A percentile compares a stretch with the other conserved stretches of the same genome.
These are phyloP conservation scores for Amaranthus cruentus DNA, from an alignment of 148 eudicot genomes.

Conservation along the genomic window DNA sequence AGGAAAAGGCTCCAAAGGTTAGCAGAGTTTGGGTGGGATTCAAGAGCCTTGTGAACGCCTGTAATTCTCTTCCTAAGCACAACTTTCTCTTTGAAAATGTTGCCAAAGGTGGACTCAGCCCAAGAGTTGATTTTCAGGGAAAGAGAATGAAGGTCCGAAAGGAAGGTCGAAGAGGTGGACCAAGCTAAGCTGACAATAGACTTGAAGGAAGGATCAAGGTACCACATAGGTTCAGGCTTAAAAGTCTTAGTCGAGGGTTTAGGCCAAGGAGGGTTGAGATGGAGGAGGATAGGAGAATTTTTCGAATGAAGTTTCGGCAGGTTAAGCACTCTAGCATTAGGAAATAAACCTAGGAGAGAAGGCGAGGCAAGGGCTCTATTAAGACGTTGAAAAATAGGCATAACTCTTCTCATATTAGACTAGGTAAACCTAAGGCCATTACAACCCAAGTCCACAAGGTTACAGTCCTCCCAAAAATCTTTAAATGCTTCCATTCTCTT, in stretches of 20 bases:
- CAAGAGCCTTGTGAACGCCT: neutral
- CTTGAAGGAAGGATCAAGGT: neutral
- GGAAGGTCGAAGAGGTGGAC: no score
- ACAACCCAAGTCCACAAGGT: neutral
- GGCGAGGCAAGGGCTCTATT: neutral
- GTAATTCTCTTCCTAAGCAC: neutral
- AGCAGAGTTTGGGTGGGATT: neutral
- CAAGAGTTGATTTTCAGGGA: neutral
- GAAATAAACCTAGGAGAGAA: neutral
- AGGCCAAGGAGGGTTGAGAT: no score
- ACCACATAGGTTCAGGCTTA: conserved; percentile 1
- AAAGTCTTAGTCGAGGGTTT: neutral
- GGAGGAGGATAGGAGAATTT: neutral
- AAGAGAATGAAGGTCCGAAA: no score
- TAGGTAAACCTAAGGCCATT: neutral
- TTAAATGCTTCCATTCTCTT: neutral
- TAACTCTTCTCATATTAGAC: neutral
- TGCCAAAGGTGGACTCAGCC: neutral
- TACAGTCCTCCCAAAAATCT: neutral
- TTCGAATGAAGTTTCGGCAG: neutral
- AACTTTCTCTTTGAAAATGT: neutral
- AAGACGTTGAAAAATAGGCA: neutral
- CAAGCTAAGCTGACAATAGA: neutral
- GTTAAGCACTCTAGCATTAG: neutral
- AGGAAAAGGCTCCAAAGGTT: neutral